Evolutionary conservation across 164 flowering plant species (phyloP), one percentile per base, ranked within the genome.

Genomic region (Berberis thunbergii): DNA sequence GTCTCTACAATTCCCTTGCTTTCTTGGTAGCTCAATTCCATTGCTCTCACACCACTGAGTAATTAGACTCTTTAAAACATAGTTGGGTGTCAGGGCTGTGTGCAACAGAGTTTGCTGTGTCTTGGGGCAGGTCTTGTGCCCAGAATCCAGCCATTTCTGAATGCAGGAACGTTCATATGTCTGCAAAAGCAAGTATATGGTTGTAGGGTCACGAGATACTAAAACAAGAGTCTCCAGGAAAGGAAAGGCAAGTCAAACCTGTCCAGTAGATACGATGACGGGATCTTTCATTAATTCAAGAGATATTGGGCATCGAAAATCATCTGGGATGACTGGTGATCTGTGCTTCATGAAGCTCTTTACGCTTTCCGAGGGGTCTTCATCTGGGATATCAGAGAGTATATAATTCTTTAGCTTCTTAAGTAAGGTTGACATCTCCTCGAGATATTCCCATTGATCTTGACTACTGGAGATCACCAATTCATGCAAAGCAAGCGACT

Each of bases 201-300:
- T 46, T 56, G 8, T 45, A 40, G 6, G 8, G 41, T 43, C 40
- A 41, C 41, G 60, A 39, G 3, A 7, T 4, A 2, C 6, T 3
- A 57, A 39, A 41, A 40, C 4, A 41, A 57, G 6, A 41, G 41
- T 60, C 0, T 10, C 26, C 12, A 54, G 13, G 41, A 4, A 4
- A 54, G 13, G 41, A 4, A 4, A 41, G 53, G 10, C 5, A 57
- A 43, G 43, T 39, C 42, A 62, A 68, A 92, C 98, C 98, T 92
- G 98, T 66, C 98, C 98, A 4, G 98, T 89, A 3, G 96, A 86
- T 70, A 92, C 93, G 54, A 89, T 92, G 9, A 92, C 98, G 41
- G 98, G 98, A 78, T 92, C 98, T 75, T 78, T 86, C 98, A 92
- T 92, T 79, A 92, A 68, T 72, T 92, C 96, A 50, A 92, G 87